Evolutionary conservation across 495 filamentous ascomycete species (phyloP), one percentile per base, ranked within the genome.

Genomic region (Neurospora terricola): DNA sequence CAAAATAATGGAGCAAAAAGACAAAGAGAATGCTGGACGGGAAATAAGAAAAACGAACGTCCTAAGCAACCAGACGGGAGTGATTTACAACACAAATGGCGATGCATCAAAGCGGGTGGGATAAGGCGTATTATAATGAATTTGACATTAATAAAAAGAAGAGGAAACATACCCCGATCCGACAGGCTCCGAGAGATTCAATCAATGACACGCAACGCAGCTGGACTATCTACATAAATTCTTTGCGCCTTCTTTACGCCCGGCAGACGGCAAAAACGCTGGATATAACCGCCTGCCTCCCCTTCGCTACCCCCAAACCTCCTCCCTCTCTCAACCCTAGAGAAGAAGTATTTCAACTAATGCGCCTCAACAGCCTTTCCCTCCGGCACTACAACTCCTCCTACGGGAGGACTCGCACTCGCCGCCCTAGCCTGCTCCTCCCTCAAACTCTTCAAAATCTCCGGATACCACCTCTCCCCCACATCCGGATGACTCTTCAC

Each of bases 401-500:
- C 30, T 34, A 34, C 30, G 30, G 30, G 30, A 34, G 30, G 8
- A n/a, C 42, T 45, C 71, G 73, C 75, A 75, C 73, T 74, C 74
- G 75, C 75, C 73, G 84, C 75, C 69, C 70, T 73, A 43, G 78
- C 80, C 79, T 87, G 83, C 78, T 85, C 80, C 77, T 82, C 85
- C 66, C 84, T 80, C 30, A 88, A 79, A 68, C 80, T 81, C 69
- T 71, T 73, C 74, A 92, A 82, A 34, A 94, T 84, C 36, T 94
- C 90, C 0, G 91, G 91, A 80, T 93, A 94, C 91, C 93, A 96
- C 78, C 88, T 84, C 83, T 92, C 92, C 2, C 93, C 94, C 1
- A 98, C 94, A 80, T 97, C 94, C 4, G 91, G 91, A 83, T 98
- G 94, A 75, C 91, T 93, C 83, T 94, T 91, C 71, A 97, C 88